A percentile compares a stretch with the other conserved stretches of the same genome.
Evolutionary conservation across 2,329 filamentous ascomycete species (phyloP).

Genomic region (Alternaria sp.): DNA sequence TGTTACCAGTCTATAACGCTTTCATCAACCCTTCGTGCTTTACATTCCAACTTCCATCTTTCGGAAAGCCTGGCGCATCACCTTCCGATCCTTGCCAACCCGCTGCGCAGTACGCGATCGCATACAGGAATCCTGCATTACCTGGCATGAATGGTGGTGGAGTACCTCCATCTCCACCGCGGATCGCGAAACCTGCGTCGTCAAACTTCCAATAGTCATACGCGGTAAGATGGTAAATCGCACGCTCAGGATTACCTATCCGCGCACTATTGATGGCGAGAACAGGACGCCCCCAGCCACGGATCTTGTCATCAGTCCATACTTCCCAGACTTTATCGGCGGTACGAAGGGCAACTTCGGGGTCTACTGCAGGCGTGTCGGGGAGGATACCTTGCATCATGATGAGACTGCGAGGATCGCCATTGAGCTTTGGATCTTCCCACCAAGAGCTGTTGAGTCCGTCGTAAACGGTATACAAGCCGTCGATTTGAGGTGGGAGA

Average conservation of each 20-base stretch:
- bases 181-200: conserved; percentile 61
- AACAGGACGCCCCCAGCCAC: conserved; percentile 44
- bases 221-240: conserved; percentile 56
- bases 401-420: conserved; percentile 39
- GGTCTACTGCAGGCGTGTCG: conserved; percentile 34
- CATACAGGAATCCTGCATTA: conserved; percentile 59
- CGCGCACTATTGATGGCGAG: conserved; percentile 42
- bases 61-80: conserved; percentile 33
- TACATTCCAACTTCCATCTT: conserved; percentile 32
- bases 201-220: conserved; percentile 63
- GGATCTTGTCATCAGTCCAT: conserved; percentile 42
- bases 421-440: conserved; percentile 33
- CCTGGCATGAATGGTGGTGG: conserved; percentile 67
- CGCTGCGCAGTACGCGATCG: conserved; percentile 63
- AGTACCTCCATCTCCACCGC: conserved; percentile 61
- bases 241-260: conserved; percentile 31
- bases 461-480: conserved; percentile 64
- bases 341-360: conserved; percentile 33
- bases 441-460: conserved; percentile 51
- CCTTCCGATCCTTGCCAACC: conserved; percentile 61
- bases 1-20: not conserved
- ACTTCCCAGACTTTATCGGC: conserved; percentile 37
- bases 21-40: conserved; percentile 35
- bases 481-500: conserved; percentile 59
- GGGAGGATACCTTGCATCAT: conserved; percentile 42